phyloP scores from a whole-genome alignment of 2,329 filamentous ascomycete genomes.

The Arthrobotrys entomopaga region DNA sequence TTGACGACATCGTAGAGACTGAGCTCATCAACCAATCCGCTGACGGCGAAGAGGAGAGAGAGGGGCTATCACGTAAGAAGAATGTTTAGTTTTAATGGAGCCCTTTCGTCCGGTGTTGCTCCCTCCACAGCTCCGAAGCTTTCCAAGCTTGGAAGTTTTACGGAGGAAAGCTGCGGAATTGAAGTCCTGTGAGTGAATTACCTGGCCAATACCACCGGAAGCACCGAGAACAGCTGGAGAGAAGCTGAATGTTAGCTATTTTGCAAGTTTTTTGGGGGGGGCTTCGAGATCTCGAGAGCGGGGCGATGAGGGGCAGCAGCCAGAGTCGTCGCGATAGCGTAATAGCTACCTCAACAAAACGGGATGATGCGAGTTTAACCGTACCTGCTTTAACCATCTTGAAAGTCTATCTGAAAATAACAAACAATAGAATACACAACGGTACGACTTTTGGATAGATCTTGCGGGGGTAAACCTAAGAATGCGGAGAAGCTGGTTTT shows the following conservation, averaged over 20 bases:
- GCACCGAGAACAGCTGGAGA: slow-evolving; percentile 83
- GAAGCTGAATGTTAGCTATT: slow-evolving; percentile 29
- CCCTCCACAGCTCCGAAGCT: slow-evolving; percentile 20
- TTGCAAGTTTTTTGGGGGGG: background rate
- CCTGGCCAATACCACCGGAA: slow-evolving; percentile 98
- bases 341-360: slow-evolving; percentile 24
- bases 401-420: slow-evolving; percentile 38
- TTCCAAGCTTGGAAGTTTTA: slow-evolving; percentile 15
- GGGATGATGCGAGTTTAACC: slow-evolving; percentile 62
- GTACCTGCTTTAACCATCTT: slow-evolving; percentile 73
- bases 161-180: slow-evolving; percentile 14
- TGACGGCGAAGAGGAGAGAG: slow-evolving; percentile 94
- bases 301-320: slow-evolving; percentile 43
- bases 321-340: slow-evolving; percentile 19
- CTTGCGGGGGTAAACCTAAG: too few relatives aligned
- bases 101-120: slow-evolving; percentile 28
- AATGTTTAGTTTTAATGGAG: slow-evolving; percentile 22
- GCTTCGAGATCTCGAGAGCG: too few relatives aligned
- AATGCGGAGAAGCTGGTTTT: slow-evolving; percentile 10
- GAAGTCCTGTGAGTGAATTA: slow-evolving; percentile 63
- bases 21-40: slow-evolving; percentile 87
- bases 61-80: slow-evolving; percentile 73
- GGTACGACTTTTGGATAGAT: background rate
- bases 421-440: slow-evolving; percentile 1
- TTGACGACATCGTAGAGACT: slow-evolving; percentile 99